Evolutionary conservation across 495 filamentous ascomycete species (phyloP), one percentile per base, ranked within the genome.

Genomic region (Xylona heveae): DNA sequence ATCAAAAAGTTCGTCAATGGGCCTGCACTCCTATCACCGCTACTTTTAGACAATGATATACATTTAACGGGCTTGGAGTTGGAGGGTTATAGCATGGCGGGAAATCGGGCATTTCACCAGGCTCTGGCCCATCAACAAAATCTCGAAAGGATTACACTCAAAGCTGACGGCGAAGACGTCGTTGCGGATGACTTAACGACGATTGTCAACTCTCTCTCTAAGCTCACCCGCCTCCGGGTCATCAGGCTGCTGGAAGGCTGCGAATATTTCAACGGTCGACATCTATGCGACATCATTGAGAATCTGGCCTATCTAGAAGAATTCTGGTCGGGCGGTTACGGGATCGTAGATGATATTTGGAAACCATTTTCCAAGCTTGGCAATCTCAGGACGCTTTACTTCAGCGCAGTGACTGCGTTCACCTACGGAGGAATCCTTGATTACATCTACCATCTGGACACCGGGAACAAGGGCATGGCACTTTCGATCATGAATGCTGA

Each of bases 261-360:
- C 2, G 65, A 70, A 17, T 54, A 58, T 29, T 62, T 74, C 27
- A 47, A 42, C 3, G 58, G 60, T 28, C 48, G 55, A 14, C 49
- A 71, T 28, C 54, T 78, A 24, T 48, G 53, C 14, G 35, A 44
- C 6, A 50, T 78, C 4, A 58, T 66, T 1, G 47, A 51, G 16
- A 52, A 46, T 9, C 49, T 74, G 19, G 49, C 53, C 0, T 40
- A 48, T 3, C 51, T 80, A 10, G 66, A 72, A 39, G 50, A 62
- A 3, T 54, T 77, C 22, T 60, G 53, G 41, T 53, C 61, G 16
- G 58, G 61, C 33, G 65, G 68, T 21, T 65, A 64, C 24, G 59
- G 56, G 7, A 51, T 70, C 19, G 53, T 61, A 0, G 62, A 74
- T 38, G 51, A 50, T 24, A 47, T 61, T 7, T 66, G 66, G 47